phyloP scores from a whole-genome alignment of 2,329 filamentous ascomycete species.

The Thielaviopsis musarum region DNA sequence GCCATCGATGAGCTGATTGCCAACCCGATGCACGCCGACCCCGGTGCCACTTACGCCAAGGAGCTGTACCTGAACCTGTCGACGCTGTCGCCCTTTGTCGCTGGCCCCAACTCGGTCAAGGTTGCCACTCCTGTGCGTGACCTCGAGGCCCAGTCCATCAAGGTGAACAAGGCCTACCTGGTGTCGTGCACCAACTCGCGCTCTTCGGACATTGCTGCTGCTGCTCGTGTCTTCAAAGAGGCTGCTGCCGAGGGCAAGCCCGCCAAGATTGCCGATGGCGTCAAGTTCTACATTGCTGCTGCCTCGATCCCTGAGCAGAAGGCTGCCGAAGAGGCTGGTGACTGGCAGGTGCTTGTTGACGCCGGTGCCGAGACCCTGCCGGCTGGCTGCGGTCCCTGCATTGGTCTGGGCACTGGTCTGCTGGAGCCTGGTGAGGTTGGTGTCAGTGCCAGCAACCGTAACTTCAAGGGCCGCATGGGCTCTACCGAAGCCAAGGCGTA shows the following conservation, averaged over 20 bases:
- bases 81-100: slow-evolving; percentile 66
- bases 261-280: slow-evolving; percentile 55
- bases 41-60: slow-evolving; percentile 68
- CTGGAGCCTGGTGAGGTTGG: slow-evolving; percentile 76
- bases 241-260: slow-evolving; percentile 47
- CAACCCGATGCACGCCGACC: slow-evolving; percentile 53
- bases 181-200: slow-evolving; percentile 83
- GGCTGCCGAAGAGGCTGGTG: slow-evolving; percentile 59
- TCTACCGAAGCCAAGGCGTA: slow-evolving; percentile 66
- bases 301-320: slow-evolving; percentile 66
- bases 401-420: slow-evolving; percentile 62
- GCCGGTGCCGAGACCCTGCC: slow-evolving; percentile 61
- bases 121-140: slow-evolving; percentile 61
- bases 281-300: slow-evolving; percentile 79
- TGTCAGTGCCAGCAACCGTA: slow-evolving; percentile 69
- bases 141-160: slow-evolving; percentile 57
- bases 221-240: slow-evolving; percentile 71
- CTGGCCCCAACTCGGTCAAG: slow-evolving; percentile 86
- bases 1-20: slow-evolving; percentile 55
- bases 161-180: slow-evolving; percentile 63
- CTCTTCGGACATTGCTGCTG: slow-evolving; percentile 63
- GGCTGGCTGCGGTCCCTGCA: slow-evolving; percentile 68
- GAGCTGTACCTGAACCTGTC: slow-evolving; percentile 65
- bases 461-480: slow-evolving; percentile 87
- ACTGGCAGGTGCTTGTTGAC: slow-evolving; percentile 69